phyloP scores from a whole-genome alignment of 2,329 filamentous ascomycete species.

The Nothophoma quercina region DNA sequence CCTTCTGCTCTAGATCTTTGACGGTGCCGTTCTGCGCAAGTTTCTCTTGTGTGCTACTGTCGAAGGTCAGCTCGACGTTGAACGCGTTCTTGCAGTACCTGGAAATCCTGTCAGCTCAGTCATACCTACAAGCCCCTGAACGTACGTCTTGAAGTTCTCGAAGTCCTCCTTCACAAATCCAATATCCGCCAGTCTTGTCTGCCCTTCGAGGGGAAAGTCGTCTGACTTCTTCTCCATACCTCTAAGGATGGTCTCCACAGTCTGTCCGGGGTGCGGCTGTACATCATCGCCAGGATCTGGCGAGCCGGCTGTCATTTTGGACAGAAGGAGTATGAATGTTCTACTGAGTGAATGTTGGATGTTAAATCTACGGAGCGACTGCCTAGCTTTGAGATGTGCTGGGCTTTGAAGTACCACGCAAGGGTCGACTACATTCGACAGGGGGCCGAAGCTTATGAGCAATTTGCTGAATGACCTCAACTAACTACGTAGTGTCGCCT shows the following conservation, averaged over 20 bases:
- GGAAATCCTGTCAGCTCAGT: background rate
- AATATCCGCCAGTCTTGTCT: slow-evolving; percentile 11
- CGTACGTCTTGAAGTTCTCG: slow-evolving; percentile 9
- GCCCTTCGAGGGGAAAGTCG: background rate
- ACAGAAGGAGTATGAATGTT: no score
- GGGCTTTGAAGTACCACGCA: background rate
- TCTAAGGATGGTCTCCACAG: slow-evolving; percentile 12
- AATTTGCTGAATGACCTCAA: background rate
- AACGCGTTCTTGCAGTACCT: slow-evolving; percentile 13
- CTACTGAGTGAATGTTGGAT: no score
- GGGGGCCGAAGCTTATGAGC: background rate
- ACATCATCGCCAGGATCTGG: slow-evolving; percentile 2
- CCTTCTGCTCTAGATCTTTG: slow-evolving; percentile 7
- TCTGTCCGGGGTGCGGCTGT: slow-evolving; percentile 3
- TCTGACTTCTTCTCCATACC: slow-evolving; percentile 18
- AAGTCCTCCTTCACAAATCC: slow-evolving; percentile 11
- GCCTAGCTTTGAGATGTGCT: no score
- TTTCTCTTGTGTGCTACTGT: slow-evolving; percentile 6
- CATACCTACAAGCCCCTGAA: background rate
- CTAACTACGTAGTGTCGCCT: slow-evolving; percentile 1
- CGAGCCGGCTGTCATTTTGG: slow-evolving; percentile 2
- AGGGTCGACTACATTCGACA: background rate
- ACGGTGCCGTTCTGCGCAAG: slow-evolving; percentile 9
- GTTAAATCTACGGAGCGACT: no score
- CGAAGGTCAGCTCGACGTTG: slow-evolving; percentile 11